phyloP scores from a whole-genome alignment of 2,329 filamentous ascomycete species.

The Macrophomina tecta region DNA sequence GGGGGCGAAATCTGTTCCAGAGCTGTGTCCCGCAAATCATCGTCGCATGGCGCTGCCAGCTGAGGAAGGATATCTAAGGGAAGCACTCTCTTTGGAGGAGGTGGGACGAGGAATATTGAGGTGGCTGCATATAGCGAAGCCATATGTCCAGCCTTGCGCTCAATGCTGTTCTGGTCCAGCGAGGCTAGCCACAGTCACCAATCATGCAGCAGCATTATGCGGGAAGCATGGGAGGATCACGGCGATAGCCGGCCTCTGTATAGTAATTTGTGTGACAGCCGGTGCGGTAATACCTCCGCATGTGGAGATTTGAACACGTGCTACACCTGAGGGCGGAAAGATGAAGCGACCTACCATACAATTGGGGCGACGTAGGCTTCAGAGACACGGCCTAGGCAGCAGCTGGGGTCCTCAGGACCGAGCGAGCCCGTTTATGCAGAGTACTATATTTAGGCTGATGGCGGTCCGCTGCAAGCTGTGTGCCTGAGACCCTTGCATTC shows the following conservation, averaged over 20 bases:
- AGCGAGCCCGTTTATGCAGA: not conserved
- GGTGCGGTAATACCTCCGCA: not conserved
- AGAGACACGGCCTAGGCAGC: not conserved
- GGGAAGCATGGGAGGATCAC: not conserved
- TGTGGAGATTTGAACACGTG: not conserved
- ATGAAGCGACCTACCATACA: not conserved
- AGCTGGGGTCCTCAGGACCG: not conserved
- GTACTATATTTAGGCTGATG: not conserved
- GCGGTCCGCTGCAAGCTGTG: not conserved
- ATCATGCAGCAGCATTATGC: not conserved
- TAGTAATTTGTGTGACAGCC: not conserved
- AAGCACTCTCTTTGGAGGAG: not conserved
- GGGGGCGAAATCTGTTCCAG: not conserved
- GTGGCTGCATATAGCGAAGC: not conserved
- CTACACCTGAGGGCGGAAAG: not conserved
- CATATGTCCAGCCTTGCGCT: not conserved
- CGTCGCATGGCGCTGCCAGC: not conserved
- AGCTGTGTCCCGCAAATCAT: not conserved
- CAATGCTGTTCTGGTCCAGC: not conserved
- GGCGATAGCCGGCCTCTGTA: not conserved
- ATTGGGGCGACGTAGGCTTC: constrained; percentile 1
- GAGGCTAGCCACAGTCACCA: not conserved
- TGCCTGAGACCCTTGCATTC: constrained; percentile 5
- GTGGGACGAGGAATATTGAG: not conserved
- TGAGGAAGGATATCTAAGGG: not conserved